Evolutionary conservation across 2,329 filamentous ascomycete species (phyloP), one percentile per base, ranked within the genome.

Genomic region (Magnaporthiopsis rhizophila): DNA sequence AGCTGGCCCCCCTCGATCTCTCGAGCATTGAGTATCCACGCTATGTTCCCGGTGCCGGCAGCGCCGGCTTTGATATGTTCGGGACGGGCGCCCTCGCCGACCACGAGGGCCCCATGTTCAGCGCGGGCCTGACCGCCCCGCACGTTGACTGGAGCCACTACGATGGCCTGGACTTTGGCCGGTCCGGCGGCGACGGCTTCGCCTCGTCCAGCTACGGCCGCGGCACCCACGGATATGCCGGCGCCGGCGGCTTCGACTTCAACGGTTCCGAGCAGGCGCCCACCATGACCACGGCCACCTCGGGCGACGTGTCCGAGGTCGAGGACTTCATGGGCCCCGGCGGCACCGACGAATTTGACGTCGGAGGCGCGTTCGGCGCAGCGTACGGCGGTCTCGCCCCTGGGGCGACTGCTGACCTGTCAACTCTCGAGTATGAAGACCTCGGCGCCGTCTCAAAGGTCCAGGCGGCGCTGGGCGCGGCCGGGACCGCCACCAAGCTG

Each of bases 291-390:
- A 79, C 83, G 71, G 80, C 85, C 12, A 88, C 85, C 11, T 89
- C 86, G 15, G 86, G 86, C 50, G 86, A 89, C 66, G 86, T 88
- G 11, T 89, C 86, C 12, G 86, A 89, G 71, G 85, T 85, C 6
- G 87, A 89, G 66, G 86, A 89, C 68, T 81, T 82, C 62, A 72
- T 76, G 30, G 74, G 75, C 28, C 74, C 77, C 57, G 76, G 76
- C 63, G 75, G 79, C 34, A 76, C 77, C 56, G 74, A 76, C 63
- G 74, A 83, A 66, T 74, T 76, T 62, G 76, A 79, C 67, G 77
- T 79, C 67, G 63, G 66, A 0, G 64, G 66, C 34, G 68, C 65
- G 59, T 66, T 65, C 45, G 82, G 82, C 66, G 78, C 80, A 61
- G 38, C 61, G 11, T 32, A 58, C 12, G 28, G 59, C 34, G 45